Evolutionary conservation across 352 stramenopile species (phyloP).

Genomic region (Phytophthora pistaciae): DNA sequence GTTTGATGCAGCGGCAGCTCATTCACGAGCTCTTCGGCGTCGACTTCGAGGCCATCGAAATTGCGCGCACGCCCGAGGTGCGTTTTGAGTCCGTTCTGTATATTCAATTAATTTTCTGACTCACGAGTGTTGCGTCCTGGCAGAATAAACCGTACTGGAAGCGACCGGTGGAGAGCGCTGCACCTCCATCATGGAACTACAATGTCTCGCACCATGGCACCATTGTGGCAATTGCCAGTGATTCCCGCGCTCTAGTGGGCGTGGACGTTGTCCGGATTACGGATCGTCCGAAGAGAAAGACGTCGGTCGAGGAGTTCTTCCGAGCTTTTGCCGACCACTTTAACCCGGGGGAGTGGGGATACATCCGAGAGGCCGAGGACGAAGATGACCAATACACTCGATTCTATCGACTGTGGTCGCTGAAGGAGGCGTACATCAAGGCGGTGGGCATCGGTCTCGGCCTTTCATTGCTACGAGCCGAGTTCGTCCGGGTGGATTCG

Average conservation of each 20-base stretch:
- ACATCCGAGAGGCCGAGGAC: constrained; percentile 42
- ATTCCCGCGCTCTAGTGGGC: constrained; percentile 55
- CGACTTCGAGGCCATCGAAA: constrained; percentile 47
- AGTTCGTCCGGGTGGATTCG: constrained; percentile 42
- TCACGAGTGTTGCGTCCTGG: neutral
- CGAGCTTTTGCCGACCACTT: constrained; percentile 70
- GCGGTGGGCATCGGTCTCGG: constrained; percentile 75
- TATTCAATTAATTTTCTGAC: neutral
- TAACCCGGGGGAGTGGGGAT: constrained; percentile 63
- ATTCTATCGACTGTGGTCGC: constrained; percentile 80
- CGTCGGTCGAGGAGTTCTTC: constrained; percentile 57
- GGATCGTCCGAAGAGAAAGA: constrained; percentile 50
- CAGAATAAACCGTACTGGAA: constrained; percentile 78
- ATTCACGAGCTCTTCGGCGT: constrained; percentile 49
- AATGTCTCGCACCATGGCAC: constrained; percentile 84
- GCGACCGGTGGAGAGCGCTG: neutral
- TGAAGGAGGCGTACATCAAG: constrained; percentile 86
- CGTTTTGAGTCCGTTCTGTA: neutral
- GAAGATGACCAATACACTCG: constrained; percentile 40
- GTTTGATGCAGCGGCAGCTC: constrained; percentile 64
- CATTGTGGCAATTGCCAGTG: constrained; percentile 69
- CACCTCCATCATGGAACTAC: constrained; percentile 70
- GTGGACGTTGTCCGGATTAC: constrained; percentile 74
- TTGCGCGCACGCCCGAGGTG: constrained; percentile 69
- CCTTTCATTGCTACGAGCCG: constrained; percentile 61